Evolutionary conservation across 2,329 filamentous ascomycete genomes (phyloP).

Genomic region (Cladophialophora psammophila): DNA sequence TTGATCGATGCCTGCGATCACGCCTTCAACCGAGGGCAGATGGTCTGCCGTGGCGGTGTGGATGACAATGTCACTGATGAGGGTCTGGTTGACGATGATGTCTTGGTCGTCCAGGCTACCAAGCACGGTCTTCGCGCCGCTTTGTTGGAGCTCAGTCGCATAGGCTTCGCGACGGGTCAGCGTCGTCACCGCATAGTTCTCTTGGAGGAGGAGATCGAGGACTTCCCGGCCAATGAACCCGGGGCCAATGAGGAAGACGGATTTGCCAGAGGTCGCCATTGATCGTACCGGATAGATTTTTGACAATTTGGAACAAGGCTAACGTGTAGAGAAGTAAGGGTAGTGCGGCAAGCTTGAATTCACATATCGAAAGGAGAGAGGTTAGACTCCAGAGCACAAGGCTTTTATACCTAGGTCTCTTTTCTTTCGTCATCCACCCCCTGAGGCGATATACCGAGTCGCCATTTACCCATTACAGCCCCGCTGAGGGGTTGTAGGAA

Average conservation of each 20-base stretch:
- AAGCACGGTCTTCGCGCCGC: constrained; percentile 49
- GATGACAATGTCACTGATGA: constrained; percentile 53
- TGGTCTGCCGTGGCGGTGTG: constrained; percentile 61
- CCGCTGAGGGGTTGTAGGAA: neutral
- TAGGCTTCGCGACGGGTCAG: constrained; percentile 36
- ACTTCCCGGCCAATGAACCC: constrained; percentile 54
- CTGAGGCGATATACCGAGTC: neutral
- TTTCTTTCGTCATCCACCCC: neutral
- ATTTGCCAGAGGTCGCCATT: constrained; percentile 24
- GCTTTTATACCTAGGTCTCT: neutral
- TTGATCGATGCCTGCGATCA: constrained; percentile 54
- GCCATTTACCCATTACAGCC: neutral
- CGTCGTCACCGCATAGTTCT: constrained; percentile 53
- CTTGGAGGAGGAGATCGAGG: constrained; percentile 52
- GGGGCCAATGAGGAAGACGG: constrained; percentile 38
- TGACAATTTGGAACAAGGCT: neutral
- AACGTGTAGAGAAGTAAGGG: neutral
- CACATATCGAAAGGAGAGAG: neutral
- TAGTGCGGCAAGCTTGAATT: neutral
- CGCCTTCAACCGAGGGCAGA: constrained; percentile 53
- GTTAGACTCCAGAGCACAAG: neutral
- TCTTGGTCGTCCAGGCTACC: constrained; percentile 53
- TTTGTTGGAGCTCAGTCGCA: constrained; percentile 40
- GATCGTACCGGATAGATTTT: neutral
- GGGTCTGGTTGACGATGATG: constrained; percentile 49